These are phyloP conservation scores for Vachellia collinsii DNA, from an alignment of 306 rosid genomes.

Conservation along the genomic window DNA sequence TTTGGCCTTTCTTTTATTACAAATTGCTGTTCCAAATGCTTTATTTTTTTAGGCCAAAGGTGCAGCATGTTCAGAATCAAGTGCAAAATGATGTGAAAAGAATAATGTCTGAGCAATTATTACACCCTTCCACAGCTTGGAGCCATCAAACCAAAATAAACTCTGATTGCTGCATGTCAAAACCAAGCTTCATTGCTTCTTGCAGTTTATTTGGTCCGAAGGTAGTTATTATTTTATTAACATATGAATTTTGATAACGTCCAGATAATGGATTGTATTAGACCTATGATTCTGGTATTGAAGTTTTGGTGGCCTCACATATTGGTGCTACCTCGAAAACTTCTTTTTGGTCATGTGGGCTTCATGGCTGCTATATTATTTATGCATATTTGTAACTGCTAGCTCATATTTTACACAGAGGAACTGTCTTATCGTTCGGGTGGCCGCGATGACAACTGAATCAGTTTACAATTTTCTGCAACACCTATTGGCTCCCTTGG, in stretches of 20 bases:
- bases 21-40: too few relatives aligned
- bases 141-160: slow-evolving; percentile 44
- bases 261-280: not conserved
- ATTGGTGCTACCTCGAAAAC: not conserved
- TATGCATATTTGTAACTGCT: slow-evolving; percentile 18
- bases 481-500: slow-evolving; percentile 75
- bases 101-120: slow-evolving; percentile 73
- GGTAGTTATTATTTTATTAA: slow-evolving; percentile 50
- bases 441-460: slow-evolving; percentile 87
- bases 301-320: not conserved
- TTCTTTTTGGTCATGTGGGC: not conserved
- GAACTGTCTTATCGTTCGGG: slow-evolving; percentile 72
- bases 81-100: slow-evolving; percentile 67
- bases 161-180: slow-evolving; percentile 45
- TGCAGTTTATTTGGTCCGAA: slow-evolving; percentile 82
- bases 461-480: slow-evolving; percentile 75
- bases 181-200: slow-evolving; percentile 78
- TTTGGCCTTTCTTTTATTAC: too few relatives aligned
- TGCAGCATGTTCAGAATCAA: slow-evolving; percentile 62
- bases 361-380: slow-evolving; percentile 7
- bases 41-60: slow-evolving; percentile 68
- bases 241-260: not conserved
- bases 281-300: not conserved
- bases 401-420: slow-evolving; percentile 51
- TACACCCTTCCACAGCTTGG: slow-evolving; percentile 50